These are phyloP conservation scores for Thalassiosira sp. DNA, from an alignment of 352 stramenopile genomes.

Conservation along the genomic window DNA sequence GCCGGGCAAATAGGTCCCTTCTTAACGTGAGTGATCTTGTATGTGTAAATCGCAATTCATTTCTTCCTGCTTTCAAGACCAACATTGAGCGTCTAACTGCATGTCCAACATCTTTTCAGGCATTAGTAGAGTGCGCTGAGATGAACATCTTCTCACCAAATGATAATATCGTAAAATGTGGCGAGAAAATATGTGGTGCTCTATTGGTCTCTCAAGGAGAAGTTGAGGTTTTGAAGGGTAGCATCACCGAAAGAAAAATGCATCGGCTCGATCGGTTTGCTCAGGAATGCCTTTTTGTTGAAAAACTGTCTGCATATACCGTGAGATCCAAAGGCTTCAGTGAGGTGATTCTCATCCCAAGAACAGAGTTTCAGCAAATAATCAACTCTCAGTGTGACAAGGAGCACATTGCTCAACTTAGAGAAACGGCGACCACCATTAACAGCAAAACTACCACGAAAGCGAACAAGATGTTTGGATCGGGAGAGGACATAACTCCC, in stretches of 20 bases:
- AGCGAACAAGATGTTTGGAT: constrained; percentile 67
- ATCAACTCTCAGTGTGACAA: constrained; percentile 56
- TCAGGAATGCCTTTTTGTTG: constrained; percentile 55
- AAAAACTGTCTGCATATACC: constrained; percentile 38
- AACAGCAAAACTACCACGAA: constrained; percentile 47
- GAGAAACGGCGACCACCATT: constrained; percentile 35
- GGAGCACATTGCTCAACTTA: constrained; percentile 52
- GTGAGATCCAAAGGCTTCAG: constrained; percentile 60
- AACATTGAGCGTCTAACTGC: background rate
- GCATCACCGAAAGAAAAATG: constrained; percentile 57
- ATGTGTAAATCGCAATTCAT: constrained; percentile 1
- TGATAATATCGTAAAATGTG: constrained; percentile 58
- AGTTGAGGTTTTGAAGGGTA: constrained; percentile 55
- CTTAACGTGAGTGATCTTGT: constrained; percentile 46
- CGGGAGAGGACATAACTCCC: constrained; percentile 44
- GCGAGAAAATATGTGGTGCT: constrained; percentile 52
- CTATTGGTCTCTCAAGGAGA: constrained; percentile 62
- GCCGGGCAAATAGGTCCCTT: constrained; percentile 59
- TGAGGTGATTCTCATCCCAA: constrained; percentile 57
- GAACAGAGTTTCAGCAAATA: constrained; percentile 56
- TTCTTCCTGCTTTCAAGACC: background rate
- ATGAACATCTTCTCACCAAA: constrained; percentile 65
- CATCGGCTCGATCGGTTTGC: constrained; percentile 56
- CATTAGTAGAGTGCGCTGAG: constrained; percentile 55
- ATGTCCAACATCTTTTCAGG: constrained; percentile 6